A percentile compares a stretch with the other conserved stretches of the same genome.
These are phyloP conservation scores for Pyropia yezoensis DNA, from an alignment of 23 red algal species.

Conservation along the genomic window DNA sequence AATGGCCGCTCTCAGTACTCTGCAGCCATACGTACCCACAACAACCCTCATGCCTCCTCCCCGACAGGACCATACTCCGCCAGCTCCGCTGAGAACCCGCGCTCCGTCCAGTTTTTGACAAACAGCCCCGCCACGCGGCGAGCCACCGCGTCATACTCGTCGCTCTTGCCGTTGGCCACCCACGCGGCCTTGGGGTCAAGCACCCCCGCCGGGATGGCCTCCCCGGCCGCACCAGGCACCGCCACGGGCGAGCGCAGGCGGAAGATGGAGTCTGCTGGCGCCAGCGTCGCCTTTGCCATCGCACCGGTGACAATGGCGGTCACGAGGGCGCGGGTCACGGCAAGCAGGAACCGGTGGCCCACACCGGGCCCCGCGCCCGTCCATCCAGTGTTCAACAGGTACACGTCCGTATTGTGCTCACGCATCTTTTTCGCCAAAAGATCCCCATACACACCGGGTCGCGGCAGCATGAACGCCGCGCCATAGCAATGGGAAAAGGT, in stretches of 20 bases:
- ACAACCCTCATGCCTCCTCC: no score
- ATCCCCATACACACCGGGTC: constrained; percentile 14
- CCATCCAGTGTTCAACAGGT: constrained; percentile 58
- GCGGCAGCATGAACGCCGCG: constrained; percentile 31
- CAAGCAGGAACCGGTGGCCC: constrained; percentile 18
- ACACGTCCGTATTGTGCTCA: constrained; percentile 16
- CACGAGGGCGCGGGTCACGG: constrained; percentile 17
- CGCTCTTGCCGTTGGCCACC: no score
- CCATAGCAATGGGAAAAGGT: constrained; percentile 31
- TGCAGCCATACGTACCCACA: no score
- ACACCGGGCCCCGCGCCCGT: constrained; percentile 24
- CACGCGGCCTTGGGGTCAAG: no score
- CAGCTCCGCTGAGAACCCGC: no score
- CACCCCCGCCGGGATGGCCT: no score
- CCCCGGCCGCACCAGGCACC: neutral
- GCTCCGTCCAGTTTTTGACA: no score
- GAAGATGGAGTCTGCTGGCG: constrained; percentile 21
- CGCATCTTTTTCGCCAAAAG: constrained; percentile 29
- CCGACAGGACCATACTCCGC: no score
- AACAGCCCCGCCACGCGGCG: no score
- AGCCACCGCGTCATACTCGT: no score
- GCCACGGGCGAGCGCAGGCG: constrained; percentile 9
- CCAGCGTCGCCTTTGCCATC: neutral
- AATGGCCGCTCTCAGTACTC: no score
- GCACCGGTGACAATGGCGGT: constrained; percentile 11